phyloP scores from a whole-genome alignment of 2,329 filamentous ascomycete genomes.

The Helotiales sp. region DNA sequence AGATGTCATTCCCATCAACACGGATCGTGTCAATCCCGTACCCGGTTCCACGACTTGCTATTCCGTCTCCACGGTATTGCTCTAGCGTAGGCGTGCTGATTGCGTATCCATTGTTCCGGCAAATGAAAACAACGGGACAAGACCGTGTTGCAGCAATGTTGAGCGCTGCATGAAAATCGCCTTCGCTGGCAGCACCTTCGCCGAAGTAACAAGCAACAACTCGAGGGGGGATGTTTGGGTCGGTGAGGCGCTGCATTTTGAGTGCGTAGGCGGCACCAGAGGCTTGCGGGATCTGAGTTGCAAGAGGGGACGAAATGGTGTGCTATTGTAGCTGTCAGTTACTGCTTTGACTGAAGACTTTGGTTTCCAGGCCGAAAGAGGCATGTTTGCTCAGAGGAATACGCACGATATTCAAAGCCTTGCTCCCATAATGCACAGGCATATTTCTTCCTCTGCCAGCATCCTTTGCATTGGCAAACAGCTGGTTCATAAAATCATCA shows the following conservation, averaged over 20 bases:
- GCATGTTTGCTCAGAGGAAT: not conserved
- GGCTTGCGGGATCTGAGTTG: slow-evolving; percentile 88
- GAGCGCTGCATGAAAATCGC: slow-evolving; percentile 88
- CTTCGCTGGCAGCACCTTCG: slow-evolving; percentile 87
- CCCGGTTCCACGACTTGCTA: slow-evolving; percentile 82
- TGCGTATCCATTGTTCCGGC: slow-evolving; percentile 90
- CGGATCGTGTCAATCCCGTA: slow-evolving; percentile 95
- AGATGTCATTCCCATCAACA: slow-evolving; percentile 93
- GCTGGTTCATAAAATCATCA: slow-evolving; percentile 91
- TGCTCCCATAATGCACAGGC: slow-evolving; percentile 94
- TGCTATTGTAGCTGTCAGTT: slow-evolving; percentile 55
- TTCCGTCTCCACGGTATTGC: slow-evolving; percentile 90
- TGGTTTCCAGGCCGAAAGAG: too few relatives aligned
- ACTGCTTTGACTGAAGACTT: not conserved
- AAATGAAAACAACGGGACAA: slow-evolving; percentile 89
- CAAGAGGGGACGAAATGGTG: slow-evolving; percentile 83
- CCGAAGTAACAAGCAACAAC: slow-evolving; percentile 87
- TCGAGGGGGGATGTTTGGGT: slow-evolving; percentile 68
- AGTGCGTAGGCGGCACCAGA: slow-evolving; percentile 86
- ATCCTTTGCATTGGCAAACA: slow-evolving; percentile 88
- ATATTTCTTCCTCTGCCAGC: slow-evolving; percentile 86
- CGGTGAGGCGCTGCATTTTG: slow-evolving; percentile 77
- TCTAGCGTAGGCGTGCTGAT: slow-evolving; percentile 89
- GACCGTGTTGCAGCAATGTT: slow-evolving; percentile 89
- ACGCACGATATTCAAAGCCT: slow-evolving; percentile 79